A percentile compares a stretch with the other conserved stretches of the same genome.
phyloP scores from a whole-genome alignment of 176 grass and related monocot genomes.

The Avena atlantica region DNA sequence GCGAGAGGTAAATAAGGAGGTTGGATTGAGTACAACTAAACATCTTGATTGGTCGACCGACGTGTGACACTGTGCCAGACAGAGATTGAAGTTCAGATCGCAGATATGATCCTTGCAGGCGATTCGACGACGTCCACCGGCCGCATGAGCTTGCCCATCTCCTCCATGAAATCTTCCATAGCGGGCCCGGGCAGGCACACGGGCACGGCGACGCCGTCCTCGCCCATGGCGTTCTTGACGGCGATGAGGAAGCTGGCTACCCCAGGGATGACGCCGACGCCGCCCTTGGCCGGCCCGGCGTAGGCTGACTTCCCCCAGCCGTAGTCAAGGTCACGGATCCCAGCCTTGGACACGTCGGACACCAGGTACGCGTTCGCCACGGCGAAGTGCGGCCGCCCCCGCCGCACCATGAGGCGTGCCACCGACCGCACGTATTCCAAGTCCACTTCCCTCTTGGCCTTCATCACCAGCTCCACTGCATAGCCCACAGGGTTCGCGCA shows the following conservation, averaged over 20 bases:
- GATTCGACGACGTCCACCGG: background rate
- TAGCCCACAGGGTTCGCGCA: slow-evolving; percentile 50
- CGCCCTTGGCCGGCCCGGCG: slow-evolving; percentile 63
- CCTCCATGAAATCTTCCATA: slow-evolving; percentile 59
- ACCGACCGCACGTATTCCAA: slow-evolving; percentile 66
- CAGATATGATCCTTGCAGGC: slow-evolving; percentile 34
- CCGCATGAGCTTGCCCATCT: slow-evolving; percentile 52
- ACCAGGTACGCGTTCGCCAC: slow-evolving; percentile 69
- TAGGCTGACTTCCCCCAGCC: slow-evolving; percentile 73
- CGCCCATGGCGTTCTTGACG: slow-evolving; percentile 61
- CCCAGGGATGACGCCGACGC: slow-evolving; percentile 62
- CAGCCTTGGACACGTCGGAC: slow-evolving; percentile 59
- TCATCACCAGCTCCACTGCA: slow-evolving; percentile 63
- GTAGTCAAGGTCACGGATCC: slow-evolving; percentile 68
- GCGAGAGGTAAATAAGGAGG: too few relatives aligned
- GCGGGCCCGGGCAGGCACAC: slow-evolving; percentile 65
- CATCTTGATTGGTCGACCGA: too few relatives aligned
- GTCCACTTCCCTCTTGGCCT: slow-evolving; percentile 61
- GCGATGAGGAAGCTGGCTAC: slow-evolving; percentile 71
- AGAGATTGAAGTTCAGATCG: slow-evolving; percentile 18
- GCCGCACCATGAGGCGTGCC: slow-evolving; percentile 65
- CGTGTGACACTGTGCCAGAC: too few relatives aligned
- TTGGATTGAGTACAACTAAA: too few relatives aligned
- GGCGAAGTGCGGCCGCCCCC: slow-evolving; percentile 56
- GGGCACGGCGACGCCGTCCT: slow-evolving; percentile 64